Evolutionary conservation across 2,329 filamentous ascomycete species (phyloP), one percentile per base, ranked within the genome.

Genomic region (Colletotrichum somersetense): DNA sequence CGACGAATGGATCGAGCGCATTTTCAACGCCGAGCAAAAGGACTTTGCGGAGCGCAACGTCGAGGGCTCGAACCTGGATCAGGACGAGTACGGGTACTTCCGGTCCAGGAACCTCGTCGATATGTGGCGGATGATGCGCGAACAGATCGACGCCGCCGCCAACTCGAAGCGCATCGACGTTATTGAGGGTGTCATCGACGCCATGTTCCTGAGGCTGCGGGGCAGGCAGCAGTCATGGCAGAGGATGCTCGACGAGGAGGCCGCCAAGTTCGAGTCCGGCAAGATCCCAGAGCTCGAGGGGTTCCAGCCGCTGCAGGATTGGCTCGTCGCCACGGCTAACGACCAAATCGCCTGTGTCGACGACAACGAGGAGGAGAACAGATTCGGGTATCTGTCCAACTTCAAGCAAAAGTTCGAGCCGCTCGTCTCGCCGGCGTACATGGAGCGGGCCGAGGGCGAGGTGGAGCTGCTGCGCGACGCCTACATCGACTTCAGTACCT

Each of bases 261-360:
- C 91, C 26, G 84, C 86, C 62, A 92, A 91, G 77, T 97, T 94
- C 81, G 92, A 92, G 80, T 79, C 82, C 3, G 85, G 83, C 71
- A 85, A 81, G 73, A 82, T 84, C 16, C 80, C 86, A 5, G 89
- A 91, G 61, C 81, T 91, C 11, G 89, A 92, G 65, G 88, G 90
- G 20, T 91, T 93, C 78, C 94, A 97, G 80, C 90, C 92, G 3
- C 85, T 97, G 38, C 93, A 97, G 80, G 96, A 99, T 83, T 99
- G 96, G 95, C 91, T 99, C 67, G 91, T 99, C 65, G 95, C 96
- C 57, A 94, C 97, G 69, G 96, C 97, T 76, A 99, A 99, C 83
- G 96, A 99, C 83, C 96, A 99, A 81, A 98, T 99, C 80, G 95
- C 95, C 68, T 98, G 95, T 82, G 97, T 99, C 78, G 96, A 98